Evolutionary conservation across 257 asterid species (phyloP).

Genomic region (Marsdenia floribunda): DNA sequence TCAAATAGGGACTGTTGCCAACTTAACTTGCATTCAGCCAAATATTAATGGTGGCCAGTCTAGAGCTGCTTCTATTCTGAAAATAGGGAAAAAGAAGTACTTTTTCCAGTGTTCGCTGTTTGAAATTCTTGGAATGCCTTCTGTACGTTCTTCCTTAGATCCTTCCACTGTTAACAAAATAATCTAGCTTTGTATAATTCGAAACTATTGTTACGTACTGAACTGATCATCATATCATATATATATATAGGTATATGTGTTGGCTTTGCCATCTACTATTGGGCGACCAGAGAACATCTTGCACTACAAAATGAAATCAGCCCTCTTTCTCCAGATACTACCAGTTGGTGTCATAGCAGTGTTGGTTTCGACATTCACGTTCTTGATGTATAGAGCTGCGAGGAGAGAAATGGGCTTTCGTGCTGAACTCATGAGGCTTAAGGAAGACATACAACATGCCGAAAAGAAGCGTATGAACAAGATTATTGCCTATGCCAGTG

Average conservation of each 20-base stretch:
- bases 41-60: not conserved
- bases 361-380: conserved; percentile 22
- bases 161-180: too few species aligned
- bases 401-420: conserved; percentile 53
- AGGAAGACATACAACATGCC: conserved; percentile 73
- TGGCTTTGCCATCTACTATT: conserved; percentile 27
- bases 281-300: conserved; percentile 15
- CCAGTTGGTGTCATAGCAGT: conserved; percentile 26
- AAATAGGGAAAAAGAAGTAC: conserved; percentile 29
- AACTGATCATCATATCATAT: not conserved
- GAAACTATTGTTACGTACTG: not conserved
- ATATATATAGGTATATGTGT: conserved; percentile 34
- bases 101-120: conserved; percentile 29
- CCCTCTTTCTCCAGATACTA: conserved; percentile 20
- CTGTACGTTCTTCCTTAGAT: conserved; percentile 27
- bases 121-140: conserved; percentile 39
- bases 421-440: conserved; percentile 46
- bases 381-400: conserved; percentile 26
- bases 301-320: conserved; percentile 25
- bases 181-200: not conserved
- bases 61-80: not conserved
- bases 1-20: conserved; percentile 24
- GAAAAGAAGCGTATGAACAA: conserved; percentile 65
- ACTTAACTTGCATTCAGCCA: conserved; percentile 24
- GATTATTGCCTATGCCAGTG: conserved; percentile 60